Percentiles rank a stretch among this genome's conserved stretches.
Conservation (phyloP, 257 asterid genomes). For the Plantago ovata region DNA sequence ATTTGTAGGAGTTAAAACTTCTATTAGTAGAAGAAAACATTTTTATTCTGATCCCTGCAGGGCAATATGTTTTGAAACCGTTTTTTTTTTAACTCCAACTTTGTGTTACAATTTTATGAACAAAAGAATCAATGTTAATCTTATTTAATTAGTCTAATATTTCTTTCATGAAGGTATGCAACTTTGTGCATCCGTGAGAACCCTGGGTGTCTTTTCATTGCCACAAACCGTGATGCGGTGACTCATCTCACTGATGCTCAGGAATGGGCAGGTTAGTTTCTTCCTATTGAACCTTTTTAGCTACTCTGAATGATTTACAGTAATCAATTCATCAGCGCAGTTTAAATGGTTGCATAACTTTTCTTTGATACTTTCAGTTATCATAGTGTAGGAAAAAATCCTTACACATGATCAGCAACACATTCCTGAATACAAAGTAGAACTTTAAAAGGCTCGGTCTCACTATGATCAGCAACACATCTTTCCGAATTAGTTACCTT, state of each 20-base stretch:
- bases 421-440: no score
- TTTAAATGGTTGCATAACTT: neutral
- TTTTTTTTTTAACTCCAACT: neutral
- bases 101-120: neutral
- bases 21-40: no score
- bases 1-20: no score
- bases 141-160: constrained; percentile 7
- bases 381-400: no score
- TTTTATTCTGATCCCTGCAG: neutral
- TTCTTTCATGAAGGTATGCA: constrained; percentile 65
- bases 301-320: neutral
- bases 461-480: no score
- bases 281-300: neutral
- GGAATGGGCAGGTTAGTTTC: constrained; percentile 94
- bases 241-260: constrained; percentile 99
- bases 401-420: no score
- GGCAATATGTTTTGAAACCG: neutral
- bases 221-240: constrained; percentile 97
- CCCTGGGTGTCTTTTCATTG: constrained; percentile 95
- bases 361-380: no score
- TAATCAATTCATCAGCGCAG: neutral
- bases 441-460: no score
- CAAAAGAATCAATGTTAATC: constrained; percentile 3
- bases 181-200: constrained; percentile 96
- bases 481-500: no score